phyloP scores from a whole-genome alignment of 495 filamentous ascomycete species.

The Penicillium cosmopolitanum region DNA sequence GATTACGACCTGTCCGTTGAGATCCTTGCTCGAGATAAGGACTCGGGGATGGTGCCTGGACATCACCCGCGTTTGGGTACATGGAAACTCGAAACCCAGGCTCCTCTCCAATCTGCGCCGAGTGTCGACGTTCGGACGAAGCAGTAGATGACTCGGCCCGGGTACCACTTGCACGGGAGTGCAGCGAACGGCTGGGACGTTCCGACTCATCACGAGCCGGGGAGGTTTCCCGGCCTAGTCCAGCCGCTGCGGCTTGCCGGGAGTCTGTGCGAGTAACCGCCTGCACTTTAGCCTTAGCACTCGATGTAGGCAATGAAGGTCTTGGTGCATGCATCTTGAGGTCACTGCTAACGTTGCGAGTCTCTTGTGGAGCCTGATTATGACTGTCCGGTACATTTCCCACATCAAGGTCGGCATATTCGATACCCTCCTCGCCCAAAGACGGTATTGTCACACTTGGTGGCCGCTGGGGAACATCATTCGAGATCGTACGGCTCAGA shows the following conservation, averaged over 20 bases:
- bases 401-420: constrained; percentile 72
- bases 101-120: constrained; percentile 64
- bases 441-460: constrained; percentile 82
- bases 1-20: constrained; percentile 64
- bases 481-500: constrained; percentile 50
- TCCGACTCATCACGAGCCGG: constrained; percentile 63
- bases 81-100: constrained; percentile 94
- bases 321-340: constrained; percentile 90
- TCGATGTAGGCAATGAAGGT: constrained; percentile 76
- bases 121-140: constrained; percentile 53
- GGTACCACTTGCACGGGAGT: constrained; percentile 48
- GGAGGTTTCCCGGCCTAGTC: constrained; percentile 68
- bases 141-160: constrained; percentile 58
- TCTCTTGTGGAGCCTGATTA: constrained; percentile 60
- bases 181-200: constrained; percentile 52
- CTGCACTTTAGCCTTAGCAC: constrained; percentile 78
- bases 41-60: constrained; percentile 90
- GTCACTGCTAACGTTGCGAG: constrained; percentile 76
- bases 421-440: constrained; percentile 84
- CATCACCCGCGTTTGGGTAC: constrained; percentile 91
- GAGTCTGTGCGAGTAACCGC: constrained; percentile 89
- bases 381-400: constrained; percentile 40
- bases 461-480: constrained; percentile 61
- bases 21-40: constrained; percentile 57
- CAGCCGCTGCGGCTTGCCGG: constrained; percentile 76